A percentile compares a stretch with the other conserved stretches of the same genome.
Conservation (phyloP, 2,329 filamentous ascomycete species). For the Trichoderma pleuroti region DNA sequence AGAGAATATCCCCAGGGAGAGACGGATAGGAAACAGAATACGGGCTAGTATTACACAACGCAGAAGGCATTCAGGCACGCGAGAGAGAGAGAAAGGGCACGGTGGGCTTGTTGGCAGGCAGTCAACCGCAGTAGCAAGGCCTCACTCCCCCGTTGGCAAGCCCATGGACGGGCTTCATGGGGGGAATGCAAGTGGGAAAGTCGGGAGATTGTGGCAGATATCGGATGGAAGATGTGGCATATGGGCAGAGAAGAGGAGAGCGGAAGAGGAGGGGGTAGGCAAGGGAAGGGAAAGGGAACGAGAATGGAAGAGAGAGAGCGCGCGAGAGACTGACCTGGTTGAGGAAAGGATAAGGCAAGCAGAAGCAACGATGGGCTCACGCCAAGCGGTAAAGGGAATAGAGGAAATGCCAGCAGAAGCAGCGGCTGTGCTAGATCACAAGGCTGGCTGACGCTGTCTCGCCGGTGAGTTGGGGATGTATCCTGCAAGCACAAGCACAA, state of each 20-base stretch:
- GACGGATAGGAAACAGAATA: slow-evolving; percentile 11
- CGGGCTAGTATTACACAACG: slow-evolving; percentile 25
- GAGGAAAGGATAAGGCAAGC: slow-evolving; percentile 24
- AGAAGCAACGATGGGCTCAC: slow-evolving; percentile 17
- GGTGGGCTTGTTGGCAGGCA: neutral
- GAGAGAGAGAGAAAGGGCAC: slow-evolving; percentile 17
- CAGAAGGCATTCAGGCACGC: slow-evolving; percentile 12
- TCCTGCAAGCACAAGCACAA: slow-evolving; percentile 31
- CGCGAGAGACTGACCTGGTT: slow-evolving; percentile 31
- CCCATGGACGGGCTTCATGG: slow-evolving; percentile 30
- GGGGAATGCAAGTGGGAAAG: slow-evolving; percentile 22
- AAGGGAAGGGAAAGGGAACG: slow-evolving; percentile 14
- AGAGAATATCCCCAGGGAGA: neutral
- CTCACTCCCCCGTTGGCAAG: slow-evolving; percentile 26
- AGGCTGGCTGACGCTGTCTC: slow-evolving; percentile 27
- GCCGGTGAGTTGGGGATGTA: slow-evolving; percentile 30
- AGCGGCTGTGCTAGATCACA: slow-evolving; percentile 18
- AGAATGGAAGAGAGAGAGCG: slow-evolving; percentile 18
- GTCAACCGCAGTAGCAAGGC: slow-evolving; percentile 23
- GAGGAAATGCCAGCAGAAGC: slow-evolving; percentile 14
- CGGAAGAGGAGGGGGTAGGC: slow-evolving; percentile 22
- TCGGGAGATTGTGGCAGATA: slow-evolving; percentile 20
- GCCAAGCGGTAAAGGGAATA: slow-evolving; percentile 21
- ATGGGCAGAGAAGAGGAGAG: slow-evolving; percentile 21
- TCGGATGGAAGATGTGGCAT: slow-evolving; percentile 19